phyloP scores from a whole-genome alignment of 345 rosid species.

The Bretschneidera sinensis region DNA sequence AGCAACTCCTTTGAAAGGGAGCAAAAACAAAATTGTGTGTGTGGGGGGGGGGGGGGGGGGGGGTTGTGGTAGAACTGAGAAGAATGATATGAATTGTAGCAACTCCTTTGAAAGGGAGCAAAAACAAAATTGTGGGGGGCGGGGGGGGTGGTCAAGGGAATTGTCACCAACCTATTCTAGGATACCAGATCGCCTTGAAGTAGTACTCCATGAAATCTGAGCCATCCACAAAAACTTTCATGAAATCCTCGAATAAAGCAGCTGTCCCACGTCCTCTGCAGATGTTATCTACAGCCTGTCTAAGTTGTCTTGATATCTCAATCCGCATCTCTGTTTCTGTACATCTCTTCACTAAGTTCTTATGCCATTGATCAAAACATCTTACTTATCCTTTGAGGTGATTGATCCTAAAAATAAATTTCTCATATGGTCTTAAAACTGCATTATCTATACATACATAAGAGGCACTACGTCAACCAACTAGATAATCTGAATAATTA shows the following conservation, averaged over 20 bases:
- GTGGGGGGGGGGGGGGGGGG: no score
- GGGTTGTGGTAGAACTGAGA: not conserved
- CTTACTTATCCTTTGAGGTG: no score
- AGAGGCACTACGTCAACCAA: not conserved
- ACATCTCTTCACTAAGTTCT: slow-evolving; percentile 82
- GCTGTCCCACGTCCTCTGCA: slow-evolving; percentile 53
- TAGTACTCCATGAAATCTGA: slow-evolving; percentile 72
- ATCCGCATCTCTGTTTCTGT: slow-evolving; percentile 47
- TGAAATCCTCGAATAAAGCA: slow-evolving; percentile 42
- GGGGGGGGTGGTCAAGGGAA: not conserved
- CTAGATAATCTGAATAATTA: not conserved
- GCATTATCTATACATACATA: not conserved
- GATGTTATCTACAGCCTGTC: slow-evolving; percentile 53
- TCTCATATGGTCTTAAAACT: not conserved
- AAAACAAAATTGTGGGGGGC: no score
- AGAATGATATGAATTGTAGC: not conserved
- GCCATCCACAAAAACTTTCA: slow-evolving; percentile 58
- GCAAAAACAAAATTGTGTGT: not conserved
- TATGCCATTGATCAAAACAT: no score
- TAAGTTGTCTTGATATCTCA: slow-evolving; percentile 60
- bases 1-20: not conserved
- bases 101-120: slow-evolving; percentile 1
- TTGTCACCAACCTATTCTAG: slow-evolving; percentile 55
- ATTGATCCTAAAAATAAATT: no score
- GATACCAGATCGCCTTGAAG: slow-evolving; percentile 83